A percentile compares a stretch with the other conserved stretches of the same genome.
Conservation (phyloP, 768 basidiomycete genomes). For the Amanita phalloides region DNA sequence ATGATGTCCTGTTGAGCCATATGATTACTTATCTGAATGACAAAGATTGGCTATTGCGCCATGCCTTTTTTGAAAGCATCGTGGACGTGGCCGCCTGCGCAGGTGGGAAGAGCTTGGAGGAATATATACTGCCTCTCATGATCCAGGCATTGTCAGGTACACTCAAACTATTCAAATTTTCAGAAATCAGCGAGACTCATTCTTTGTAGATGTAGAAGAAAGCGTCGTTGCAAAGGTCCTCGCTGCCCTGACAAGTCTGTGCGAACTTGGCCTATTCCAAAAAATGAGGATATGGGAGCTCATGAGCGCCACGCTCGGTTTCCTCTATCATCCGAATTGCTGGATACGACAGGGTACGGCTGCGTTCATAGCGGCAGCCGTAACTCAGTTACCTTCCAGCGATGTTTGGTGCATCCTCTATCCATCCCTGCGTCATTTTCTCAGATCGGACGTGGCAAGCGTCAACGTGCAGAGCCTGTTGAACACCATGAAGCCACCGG, state of each 20-base stretch:
- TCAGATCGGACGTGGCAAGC: conserved; percentile 71
- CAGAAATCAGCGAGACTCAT: not conserved
- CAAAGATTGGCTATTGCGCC: conserved; percentile 83
- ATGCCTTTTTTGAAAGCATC: conserved; percentile 91
- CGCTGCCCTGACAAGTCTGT: conserved; percentile 77
- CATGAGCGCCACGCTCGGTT: conserved; percentile 78
- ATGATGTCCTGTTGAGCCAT: conserved; percentile 87
- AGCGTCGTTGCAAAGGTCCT: conserved; percentile 88
- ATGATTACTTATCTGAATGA: conserved; percentile 86
- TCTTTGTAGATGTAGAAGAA: conserved; percentile 77
- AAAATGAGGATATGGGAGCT: conserved; percentile 98
- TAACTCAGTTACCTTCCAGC: conserved; percentile 69
- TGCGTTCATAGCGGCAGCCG: conserved; percentile 81
- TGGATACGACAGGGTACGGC: conserved; percentile 94
- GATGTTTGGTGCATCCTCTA: conserved; percentile 98
- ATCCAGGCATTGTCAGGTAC: conserved; percentile 87
- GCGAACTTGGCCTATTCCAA: conserved; percentile 82
- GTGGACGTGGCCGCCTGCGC: conserved; percentile 94
- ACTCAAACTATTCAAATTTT: conserved; percentile 10
- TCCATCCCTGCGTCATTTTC: conserved; percentile 76
- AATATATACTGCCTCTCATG: conserved; percentile 96
- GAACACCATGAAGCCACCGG: conserved; percentile 66
- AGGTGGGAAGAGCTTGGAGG: conserved; percentile 83
- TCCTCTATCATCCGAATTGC: conserved; percentile 89
- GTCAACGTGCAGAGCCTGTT: conserved; percentile 73